Conservation (phyloP, 345 rosid genomes). For the Populus tremula region DNA sequence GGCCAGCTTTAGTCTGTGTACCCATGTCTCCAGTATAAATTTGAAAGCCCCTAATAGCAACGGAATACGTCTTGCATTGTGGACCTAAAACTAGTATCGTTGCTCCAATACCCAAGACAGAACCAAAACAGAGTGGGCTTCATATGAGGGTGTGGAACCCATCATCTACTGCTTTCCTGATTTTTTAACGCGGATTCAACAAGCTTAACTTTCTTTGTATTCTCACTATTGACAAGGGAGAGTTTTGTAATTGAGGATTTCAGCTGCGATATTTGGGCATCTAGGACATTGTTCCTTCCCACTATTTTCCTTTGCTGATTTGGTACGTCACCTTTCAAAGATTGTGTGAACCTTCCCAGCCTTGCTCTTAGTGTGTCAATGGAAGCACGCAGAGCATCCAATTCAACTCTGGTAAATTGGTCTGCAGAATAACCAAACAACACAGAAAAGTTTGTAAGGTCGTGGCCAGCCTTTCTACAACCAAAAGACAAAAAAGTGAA, state of each 20-base stretch:
- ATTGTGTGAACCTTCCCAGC: slow-evolving; percentile 46
- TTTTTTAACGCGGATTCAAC: slow-evolving; percentile 61
- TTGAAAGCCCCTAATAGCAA: not conserved
- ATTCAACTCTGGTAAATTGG: slow-evolving; percentile 58
- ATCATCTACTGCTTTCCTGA: slow-evolving; percentile 36
- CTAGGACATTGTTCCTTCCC: slow-evolving; percentile 40
- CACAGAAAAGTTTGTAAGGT: not conserved
- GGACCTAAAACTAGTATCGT: not conserved
- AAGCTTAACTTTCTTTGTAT: slow-evolving; percentile 57
- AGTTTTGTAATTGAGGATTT: slow-evolving; percentile 65
- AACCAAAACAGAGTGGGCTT: not conserved
- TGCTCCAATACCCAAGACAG: not conserved
- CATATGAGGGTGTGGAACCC: not conserved
- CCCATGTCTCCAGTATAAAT: not conserved
- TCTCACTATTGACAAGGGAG: slow-evolving; percentile 66
- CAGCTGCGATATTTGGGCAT: slow-evolving; percentile 59
- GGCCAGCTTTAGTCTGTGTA: not conserved
- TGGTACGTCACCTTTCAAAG: slow-evolving; percentile 31
- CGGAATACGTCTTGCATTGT: not conserved
- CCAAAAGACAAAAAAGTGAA: not conserved
- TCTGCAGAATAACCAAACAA: slow-evolving; percentile 43
- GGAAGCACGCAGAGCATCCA: slow-evolving; percentile 67
- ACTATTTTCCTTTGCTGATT: slow-evolving; percentile 42
- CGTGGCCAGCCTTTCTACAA: not conserved
- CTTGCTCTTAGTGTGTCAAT: slow-evolving; percentile 67